Evolutionary conservation across 768 basidiomycete genomes (phyloP).

Genomic region (Dacryopinax primogenitus): DNA sequence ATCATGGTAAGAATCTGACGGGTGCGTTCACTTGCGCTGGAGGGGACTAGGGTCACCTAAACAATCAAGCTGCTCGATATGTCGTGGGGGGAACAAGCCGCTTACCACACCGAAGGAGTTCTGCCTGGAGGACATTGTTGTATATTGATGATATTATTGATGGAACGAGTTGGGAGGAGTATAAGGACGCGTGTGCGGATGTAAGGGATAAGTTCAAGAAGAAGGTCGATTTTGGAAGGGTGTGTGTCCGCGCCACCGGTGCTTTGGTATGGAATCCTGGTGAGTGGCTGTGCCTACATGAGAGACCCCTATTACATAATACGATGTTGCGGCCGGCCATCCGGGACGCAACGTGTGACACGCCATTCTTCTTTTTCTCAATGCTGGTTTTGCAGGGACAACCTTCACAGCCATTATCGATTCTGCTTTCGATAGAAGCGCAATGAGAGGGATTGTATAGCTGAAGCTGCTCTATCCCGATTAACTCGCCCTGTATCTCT

Average conservation of each 20-base stretch:
- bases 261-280: not conserved
- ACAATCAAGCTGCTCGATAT: constrained; percentile 6
- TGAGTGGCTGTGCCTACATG: not conserved
- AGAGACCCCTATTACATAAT: not conserved
- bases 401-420: constrained; percentile 1
- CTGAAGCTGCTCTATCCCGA: not conserved
- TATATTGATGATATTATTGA: not conserved
- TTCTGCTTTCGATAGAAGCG: not conserved
- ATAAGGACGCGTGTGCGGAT: constrained; percentile 1
- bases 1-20: not conserved
- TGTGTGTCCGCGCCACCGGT: constrained; percentile 2
- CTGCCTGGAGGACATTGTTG: constrained; percentile 8
- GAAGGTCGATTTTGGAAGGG: constrained; percentile 9
- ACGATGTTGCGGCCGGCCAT: not conserved
- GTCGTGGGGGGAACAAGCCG: not conserved
- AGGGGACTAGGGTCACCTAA: constrained; percentile 9
- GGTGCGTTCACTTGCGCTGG: constrained; percentile 4
- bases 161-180: not conserved
- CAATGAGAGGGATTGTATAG: not conserved
- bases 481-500: constrained; percentile 3
- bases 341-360: not conserved
- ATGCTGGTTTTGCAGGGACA: not conserved
- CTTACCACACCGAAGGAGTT: not conserved
- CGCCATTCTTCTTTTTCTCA: constrained; percentile 4
- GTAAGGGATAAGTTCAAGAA: constrained; percentile 2